Percentiles rank a stretch among this genome's conserved stretches.
Evolutionary conservation across 1,284 basidiomycete genomes (phyloP).

Genomic region (Trichosporon ovoides): DNA sequence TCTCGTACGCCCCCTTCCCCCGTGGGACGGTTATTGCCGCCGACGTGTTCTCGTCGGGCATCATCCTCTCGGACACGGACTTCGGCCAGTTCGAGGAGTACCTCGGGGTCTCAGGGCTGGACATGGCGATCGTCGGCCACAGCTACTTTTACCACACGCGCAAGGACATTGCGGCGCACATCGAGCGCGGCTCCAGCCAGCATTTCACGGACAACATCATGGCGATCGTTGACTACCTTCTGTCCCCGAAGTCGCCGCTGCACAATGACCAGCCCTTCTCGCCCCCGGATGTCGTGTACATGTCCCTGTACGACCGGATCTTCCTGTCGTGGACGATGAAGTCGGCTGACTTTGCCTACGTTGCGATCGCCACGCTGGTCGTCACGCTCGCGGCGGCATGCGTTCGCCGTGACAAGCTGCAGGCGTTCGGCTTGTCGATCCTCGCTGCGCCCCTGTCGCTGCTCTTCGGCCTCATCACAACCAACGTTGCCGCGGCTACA

Average conservation of each 20-base stretch:
- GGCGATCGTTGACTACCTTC: conserved; percentile 74
- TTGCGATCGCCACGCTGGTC: conserved; percentile 50
- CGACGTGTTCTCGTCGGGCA: conserved; percentile 88
- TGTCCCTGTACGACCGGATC: conserved; percentile 64
- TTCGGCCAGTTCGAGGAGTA: conserved; percentile 93
- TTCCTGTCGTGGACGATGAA: conserved; percentile 65
- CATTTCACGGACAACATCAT: conserved; percentile 91
- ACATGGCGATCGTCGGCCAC: conserved; percentile 90
- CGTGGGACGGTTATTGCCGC: conserved; percentile 88
- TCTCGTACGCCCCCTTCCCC: conserved; percentile 76
- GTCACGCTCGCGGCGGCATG: conserved; percentile 43
- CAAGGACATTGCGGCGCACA: conserved; percentile 31
- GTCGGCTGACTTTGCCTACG: conserved; percentile 67
- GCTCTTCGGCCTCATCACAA: conserved; percentile 54
- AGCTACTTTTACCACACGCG: conserved; percentile 85
- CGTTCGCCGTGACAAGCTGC: conserved; percentile 36
- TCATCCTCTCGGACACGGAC: conserved; percentile 87
- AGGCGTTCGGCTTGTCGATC: conserved; percentile 52
- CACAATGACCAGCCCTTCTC: conserved; percentile 31
- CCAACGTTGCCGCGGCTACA: conserved; percentile 67
- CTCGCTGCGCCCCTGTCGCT: conserved; percentile 53
- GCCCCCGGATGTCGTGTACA: conserved; percentile 58
- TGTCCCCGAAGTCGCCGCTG: conserved; percentile 48
- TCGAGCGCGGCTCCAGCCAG: conserved; percentile 50
- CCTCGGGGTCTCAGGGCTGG: conserved; percentile 78